Evolutionary conservation across 2,329 filamentous ascomycete species (phyloP).

Genomic region (Talaromyces islandicus): DNA sequence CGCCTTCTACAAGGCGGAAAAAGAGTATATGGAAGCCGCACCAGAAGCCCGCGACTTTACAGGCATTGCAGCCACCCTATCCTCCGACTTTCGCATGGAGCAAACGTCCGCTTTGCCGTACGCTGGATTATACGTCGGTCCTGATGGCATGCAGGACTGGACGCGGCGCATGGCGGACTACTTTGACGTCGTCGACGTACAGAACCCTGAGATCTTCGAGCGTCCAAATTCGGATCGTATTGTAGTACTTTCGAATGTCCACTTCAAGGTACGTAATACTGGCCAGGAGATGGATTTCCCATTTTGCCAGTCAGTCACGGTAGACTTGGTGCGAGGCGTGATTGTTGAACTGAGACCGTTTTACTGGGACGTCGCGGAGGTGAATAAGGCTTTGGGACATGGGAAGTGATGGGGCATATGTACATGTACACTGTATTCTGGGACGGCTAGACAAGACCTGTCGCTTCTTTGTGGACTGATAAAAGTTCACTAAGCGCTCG

Average conservation of each 20-base stretch:
- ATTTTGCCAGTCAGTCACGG: slow-evolving; percentile 24
- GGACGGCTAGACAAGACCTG: background rate
- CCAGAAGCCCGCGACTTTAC: slow-evolving; percentile 25
- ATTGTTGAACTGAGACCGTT: slow-evolving; percentile 27
- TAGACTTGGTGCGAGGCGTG: slow-evolving; percentile 27
- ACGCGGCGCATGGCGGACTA: slow-evolving; percentile 22
- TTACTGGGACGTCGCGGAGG: slow-evolving; percentile 30
- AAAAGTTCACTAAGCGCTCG: background rate
- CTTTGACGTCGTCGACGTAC: slow-evolving; percentile 23
- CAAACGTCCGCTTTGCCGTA: slow-evolving; percentile 31
- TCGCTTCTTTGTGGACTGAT: background rate
- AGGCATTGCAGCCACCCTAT: slow-evolving; percentile 22
- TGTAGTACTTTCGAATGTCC: slow-evolving; percentile 20
- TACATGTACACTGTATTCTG: background rate
- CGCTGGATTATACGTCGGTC: slow-evolving; percentile 24
- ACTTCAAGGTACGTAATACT: slow-evolving; percentile 25
- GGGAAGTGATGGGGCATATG: background rate
- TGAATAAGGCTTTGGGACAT: slow-evolving; percentile 1
- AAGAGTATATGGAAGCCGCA: slow-evolving; percentile 26
- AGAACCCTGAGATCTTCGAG: slow-evolving; percentile 27
- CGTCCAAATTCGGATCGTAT: slow-evolving; percentile 20
- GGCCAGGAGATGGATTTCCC: slow-evolving; percentile 24
- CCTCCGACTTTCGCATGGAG: slow-evolving; percentile 20
- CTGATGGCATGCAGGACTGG: slow-evolving; percentile 27
- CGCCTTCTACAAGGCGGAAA: slow-evolving; percentile 31